These are phyloP conservation scores for Akebia trifoliata DNA, from an alignment of 164 flowering plant genomes.

Conservation along the genomic window DNA sequence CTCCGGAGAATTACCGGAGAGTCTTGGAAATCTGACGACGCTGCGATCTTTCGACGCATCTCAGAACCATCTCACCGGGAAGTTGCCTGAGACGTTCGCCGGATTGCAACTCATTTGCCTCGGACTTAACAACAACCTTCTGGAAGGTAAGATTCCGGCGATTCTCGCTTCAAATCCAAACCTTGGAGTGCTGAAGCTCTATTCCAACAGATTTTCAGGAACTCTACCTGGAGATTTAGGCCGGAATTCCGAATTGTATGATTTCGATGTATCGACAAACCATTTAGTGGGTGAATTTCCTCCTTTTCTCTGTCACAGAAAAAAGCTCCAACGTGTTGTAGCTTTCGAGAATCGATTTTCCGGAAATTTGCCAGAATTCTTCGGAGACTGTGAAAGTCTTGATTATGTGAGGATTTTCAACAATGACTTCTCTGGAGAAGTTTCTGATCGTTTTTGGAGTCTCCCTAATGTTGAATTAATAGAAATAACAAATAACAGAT, in stretches of 20 bases:
- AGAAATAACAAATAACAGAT: conserved; percentile 36
- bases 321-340: conserved; percentile 32
- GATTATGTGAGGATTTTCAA: conserved; percentile 37
- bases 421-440: conserved; percentile 40
- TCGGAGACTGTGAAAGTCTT: conserved; percentile 48
- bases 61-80: conserved; percentile 52
- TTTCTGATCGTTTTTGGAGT: conserved; percentile 52
- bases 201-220: conserved; percentile 63
- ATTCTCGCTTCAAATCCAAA: conserved; percentile 32
- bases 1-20: conserved; percentile 55
- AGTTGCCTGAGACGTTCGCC: conserved; percentile 44
- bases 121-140: conserved; percentile 47
- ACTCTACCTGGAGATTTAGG: conserved; percentile 52
- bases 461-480: conserved; percentile 26
- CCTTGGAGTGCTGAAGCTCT: conserved; percentile 42
- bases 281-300: conserved; percentile 57
- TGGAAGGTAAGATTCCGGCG: conserved; percentile 51
- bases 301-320: conserved; percentile 36
- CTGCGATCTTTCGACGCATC: conserved; percentile 48
- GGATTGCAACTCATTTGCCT: conserved; percentile 38
- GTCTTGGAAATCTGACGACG: conserved; percentile 36
- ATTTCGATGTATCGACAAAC: conserved; percentile 61
- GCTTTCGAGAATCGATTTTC: conserved; percentile 47
- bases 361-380: conserved; percentile 42
- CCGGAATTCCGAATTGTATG: conserved; percentile 28